Evolutionary conservation across 805 yeast genomes (phyloP).

Genomic region (Hanseniaspora vineae): DNA sequence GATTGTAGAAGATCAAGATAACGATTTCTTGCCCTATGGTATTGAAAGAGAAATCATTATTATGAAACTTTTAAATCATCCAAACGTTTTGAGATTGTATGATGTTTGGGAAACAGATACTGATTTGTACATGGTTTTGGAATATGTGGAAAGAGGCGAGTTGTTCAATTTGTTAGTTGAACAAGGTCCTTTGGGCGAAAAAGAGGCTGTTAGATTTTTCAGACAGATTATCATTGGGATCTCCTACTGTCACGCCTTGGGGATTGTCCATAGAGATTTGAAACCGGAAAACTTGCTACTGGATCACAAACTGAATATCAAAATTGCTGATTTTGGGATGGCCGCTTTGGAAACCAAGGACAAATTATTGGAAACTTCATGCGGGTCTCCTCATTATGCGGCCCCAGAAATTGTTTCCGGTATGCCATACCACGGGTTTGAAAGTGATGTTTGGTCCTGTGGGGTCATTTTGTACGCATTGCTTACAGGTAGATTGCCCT

Average conservation of each 20-base stretch:
- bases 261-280: conserved; percentile 79
- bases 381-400: conserved; percentile 98
- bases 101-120: conserved; percentile 84
- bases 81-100: conserved; percentile 63
- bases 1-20: conserved; percentile 31
- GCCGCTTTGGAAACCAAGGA: conserved; percentile 86
- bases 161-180: conserved; percentile 83
- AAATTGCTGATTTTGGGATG: conserved; percentile 98
- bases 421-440: conserved; percentile 88
- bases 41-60: conserved; percentile 77
- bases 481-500: conserved; percentile 89
- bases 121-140: conserved; percentile 74
- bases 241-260: conserved; percentile 71
- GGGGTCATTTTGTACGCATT: conserved; percentile 91
- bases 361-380: conserved; percentile 78
- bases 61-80: conserved; percentile 69
- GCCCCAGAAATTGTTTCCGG: conserved; percentile 98
- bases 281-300: conserved; percentile 71
- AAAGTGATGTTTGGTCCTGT: conserved; percentile 96
- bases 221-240: conserved; percentile 77
- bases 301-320: conserved; percentile 77
- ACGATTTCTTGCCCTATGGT: conserved; percentile 62
- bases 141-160: conserved; percentile 96
- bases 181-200: conserved; percentile 76
- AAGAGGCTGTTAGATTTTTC: conserved; percentile 82